These are phyloP conservation scores for Apodospora peruviana DNA, from an alignment of 495 filamentous ascomycete genomes.

Conservation along the genomic window DNA sequence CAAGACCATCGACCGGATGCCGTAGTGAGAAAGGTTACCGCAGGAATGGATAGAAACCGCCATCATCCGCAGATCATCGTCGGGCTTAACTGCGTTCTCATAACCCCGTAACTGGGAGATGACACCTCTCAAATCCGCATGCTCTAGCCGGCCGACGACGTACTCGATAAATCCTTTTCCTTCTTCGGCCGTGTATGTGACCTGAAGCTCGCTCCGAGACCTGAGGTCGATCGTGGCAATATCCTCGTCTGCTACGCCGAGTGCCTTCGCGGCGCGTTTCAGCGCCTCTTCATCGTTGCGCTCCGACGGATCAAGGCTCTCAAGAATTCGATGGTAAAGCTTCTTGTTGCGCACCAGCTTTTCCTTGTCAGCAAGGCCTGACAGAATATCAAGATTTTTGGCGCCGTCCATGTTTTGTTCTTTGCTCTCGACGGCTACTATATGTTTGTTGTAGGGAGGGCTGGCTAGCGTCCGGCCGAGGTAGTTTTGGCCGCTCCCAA, in stretches of 20 bases:
- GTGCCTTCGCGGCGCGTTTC: conserved; percentile 30
- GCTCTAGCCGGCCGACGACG: conserved; percentile 51
- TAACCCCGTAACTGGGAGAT: conserved; percentile 34
- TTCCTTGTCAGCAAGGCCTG: conserved; percentile 62
- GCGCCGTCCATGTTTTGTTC: conserved; percentile 81
- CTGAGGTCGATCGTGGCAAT: conserved; percentile 39
- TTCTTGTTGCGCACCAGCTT: conserved; percentile 73
- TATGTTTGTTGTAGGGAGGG: conserved; percentile 75
- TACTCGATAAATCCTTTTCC: conserved; percentile 68
- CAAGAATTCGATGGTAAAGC: conserved; percentile 47
- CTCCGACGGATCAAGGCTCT: conserved; percentile 32
- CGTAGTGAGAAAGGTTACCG: conserved; percentile 94
- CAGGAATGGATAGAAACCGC: conserved; percentile 95
- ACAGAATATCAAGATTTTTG: conserved; percentile 71
- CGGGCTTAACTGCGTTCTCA: conserved; percentile 23
- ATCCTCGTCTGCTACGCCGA: conserved; percentile 27
- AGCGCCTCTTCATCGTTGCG: conserved; percentile 34
- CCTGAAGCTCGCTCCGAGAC: conserved; percentile 38
- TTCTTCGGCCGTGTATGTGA: conserved; percentile 40
- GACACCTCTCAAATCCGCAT: conserved; percentile 55
- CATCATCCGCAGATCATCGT: conserved; percentile 56
- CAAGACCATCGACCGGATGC: conserved; percentile 73
- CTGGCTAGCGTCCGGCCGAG: conserved; percentile 82
- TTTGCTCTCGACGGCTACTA: conserved; percentile 87
- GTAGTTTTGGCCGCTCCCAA: conserved; percentile 95